Evolutionary conservation across 1,284 basidiomycete species (phyloP).

Genomic region (Chalciporus piperatoides): DNA sequence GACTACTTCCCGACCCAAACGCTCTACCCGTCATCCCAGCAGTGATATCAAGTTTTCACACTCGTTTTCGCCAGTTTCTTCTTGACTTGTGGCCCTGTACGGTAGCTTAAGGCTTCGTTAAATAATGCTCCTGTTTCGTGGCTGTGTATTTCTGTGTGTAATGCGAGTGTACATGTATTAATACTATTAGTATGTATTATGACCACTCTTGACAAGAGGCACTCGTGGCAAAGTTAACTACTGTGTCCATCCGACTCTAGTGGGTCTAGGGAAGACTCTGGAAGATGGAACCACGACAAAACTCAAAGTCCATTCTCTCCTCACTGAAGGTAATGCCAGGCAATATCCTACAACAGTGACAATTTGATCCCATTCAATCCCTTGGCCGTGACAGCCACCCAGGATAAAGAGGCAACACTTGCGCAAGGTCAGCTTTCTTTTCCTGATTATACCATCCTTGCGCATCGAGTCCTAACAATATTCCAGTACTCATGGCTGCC

Average conservation of each 20-base stretch:
- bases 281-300: slow-evolving; percentile 17
- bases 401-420: slow-evolving; percentile 30
- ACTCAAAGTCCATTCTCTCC: slow-evolving; percentile 15
- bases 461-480: background rate
- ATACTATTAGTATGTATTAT: no score
- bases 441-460: background rate
- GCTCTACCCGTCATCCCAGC: background rate
- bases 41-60: slow-evolving; percentile 13
- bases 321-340: slow-evolving; percentile 28
- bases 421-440: slow-evolving; percentile 24
- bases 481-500: slow-evolving; percentile 83
- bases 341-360: background rate
- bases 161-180: no score
- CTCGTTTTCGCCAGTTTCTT: slow-evolving; percentile 1
- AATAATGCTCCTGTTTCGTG: slow-evolving; percentile 1
- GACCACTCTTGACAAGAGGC: slow-evolving; percentile 7
- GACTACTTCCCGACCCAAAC: background rate
- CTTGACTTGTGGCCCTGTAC: slow-evolving; percentile 9
- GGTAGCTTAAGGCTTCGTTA: slow-evolving; percentile 15
- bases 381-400: slow-evolving; percentile 23
- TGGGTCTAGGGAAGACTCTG: no score
- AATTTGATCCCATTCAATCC: background rate
- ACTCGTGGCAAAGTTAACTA: background rate
- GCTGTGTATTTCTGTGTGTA: no score
- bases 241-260: no score